Conservation (phyloP, 169 alveolate species). For the Eimeria falciformis region DNA sequence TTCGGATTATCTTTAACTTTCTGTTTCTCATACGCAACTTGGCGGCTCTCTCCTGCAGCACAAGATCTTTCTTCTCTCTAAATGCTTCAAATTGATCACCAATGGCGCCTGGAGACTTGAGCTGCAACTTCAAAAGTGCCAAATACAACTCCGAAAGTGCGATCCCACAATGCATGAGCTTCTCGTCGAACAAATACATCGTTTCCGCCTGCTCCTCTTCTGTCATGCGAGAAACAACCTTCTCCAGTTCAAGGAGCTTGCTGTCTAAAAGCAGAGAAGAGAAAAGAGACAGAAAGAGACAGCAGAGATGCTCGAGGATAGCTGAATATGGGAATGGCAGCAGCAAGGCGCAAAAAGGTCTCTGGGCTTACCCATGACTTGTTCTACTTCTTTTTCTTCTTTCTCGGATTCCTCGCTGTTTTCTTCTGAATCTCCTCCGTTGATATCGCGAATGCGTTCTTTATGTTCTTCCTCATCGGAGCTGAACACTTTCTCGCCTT, state of each 20-base stretch:
- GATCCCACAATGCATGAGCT: conserved; percentile 64
- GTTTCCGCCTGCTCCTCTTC: conserved; percentile 78
- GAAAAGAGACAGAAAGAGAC: neutral
- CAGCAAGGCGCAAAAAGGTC: neutral
- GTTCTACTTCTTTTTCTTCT: neutral
- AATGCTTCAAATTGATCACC: conserved; percentile 36
- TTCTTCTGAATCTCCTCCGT: neutral
- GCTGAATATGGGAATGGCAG: neutral
- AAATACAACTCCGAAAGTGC: conserved; percentile 80
- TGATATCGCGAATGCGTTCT: neutral
- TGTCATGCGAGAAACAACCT: conserved; percentile 59
- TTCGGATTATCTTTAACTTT: neutral
- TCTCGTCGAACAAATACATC: conserved; percentile 79
- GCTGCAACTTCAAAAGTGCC: conserved; percentile 79
- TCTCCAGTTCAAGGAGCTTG: neutral
- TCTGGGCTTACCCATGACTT: neutral
- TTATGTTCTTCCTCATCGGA: neutral
- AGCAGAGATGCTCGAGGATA: neutral
- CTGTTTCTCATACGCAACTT: neutral
- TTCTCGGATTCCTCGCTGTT: neutral
- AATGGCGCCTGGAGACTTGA: conserved; percentile 20
- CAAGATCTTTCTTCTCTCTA: neutral
- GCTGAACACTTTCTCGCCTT: neutral
- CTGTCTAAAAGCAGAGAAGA: neutral
- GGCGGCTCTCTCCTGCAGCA: neutral